These are phyloP conservation scores for Tremellales sp. DNA, from an alignment of 1,284 basidiomycete species.

Conservation along the genomic window DNA sequence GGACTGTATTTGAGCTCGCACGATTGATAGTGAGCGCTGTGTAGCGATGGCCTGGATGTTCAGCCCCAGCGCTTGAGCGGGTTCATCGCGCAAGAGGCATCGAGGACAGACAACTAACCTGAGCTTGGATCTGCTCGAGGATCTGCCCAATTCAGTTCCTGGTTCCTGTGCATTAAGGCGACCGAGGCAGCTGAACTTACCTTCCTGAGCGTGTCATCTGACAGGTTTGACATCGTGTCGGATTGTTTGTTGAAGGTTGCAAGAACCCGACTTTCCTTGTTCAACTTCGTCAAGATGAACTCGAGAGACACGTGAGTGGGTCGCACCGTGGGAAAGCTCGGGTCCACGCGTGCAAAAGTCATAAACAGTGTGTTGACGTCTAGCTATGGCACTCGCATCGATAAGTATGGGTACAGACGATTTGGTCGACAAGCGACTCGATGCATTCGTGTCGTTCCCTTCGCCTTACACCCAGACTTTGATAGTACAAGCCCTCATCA, in stretches of 20 bases:
- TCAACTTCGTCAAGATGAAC: too few species aligned
- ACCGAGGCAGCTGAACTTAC: constrained; percentile 47
- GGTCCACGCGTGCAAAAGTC: too few species aligned
- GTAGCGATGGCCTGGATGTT: constrained; percentile 61
- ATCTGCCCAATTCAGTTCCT: constrained; percentile 56
- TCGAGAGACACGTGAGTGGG: too few species aligned
- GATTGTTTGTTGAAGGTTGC: too few species aligned
- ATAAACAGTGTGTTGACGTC: too few species aligned
- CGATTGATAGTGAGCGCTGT: constrained; percentile 66
- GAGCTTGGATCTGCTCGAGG: constrained; percentile 83
- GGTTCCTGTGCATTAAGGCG: neutral
- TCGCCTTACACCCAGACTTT: constrained; percentile 69
- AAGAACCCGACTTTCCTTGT: too few species aligned
- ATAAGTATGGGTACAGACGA: too few species aligned
- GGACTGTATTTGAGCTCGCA: constrained; percentile 64
- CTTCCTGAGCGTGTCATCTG: constrained; percentile 82
- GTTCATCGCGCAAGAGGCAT: neutral
- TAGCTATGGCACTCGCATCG: too few species aligned
- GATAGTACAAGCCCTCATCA: constrained; percentile 60
- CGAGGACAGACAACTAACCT: constrained; percentile 18
- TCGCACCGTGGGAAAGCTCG: too few species aligned
- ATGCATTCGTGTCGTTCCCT: constrained; percentile 68
- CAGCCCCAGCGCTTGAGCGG: neutral
- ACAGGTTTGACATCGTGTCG: constrained; percentile 61
- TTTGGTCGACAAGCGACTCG: too few species aligned